These are phyloP conservation scores for Eragrostis curvula DNA, from an alignment of 176 grass and related monocot species.

Conservation along the genomic window DNA sequence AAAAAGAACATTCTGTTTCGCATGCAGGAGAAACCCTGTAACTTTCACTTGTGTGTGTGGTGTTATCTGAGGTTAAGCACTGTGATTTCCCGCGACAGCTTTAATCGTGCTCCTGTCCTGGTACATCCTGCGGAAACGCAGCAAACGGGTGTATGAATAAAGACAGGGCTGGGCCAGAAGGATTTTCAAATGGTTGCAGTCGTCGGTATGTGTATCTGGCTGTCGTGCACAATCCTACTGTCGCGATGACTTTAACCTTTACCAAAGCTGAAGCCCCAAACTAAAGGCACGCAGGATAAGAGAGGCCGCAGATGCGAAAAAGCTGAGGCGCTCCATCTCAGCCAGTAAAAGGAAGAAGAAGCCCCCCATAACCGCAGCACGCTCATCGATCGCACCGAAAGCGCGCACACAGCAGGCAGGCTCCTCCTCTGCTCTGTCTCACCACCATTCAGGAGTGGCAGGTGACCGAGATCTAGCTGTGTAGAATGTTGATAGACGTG, in stretches of 20 bases:
- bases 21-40: not conserved
- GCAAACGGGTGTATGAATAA: not conserved
- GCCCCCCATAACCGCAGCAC: not conserved
- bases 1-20: constrained; percentile 14
- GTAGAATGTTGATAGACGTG: not conserved
- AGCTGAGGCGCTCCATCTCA: not conserved
- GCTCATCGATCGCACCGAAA: not conserved
- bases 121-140: not conserved
- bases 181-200: constrained; percentile 36
- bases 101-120: constrained; percentile 1
- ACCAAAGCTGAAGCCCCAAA: constrained; percentile 36
- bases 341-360: constrained; percentile 11
- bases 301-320: constrained; percentile 7
- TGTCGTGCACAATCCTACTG: constrained; percentile 31
- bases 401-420: no score
- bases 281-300: no score
- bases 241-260: constrained; percentile 34
- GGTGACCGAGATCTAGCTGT: not conserved
- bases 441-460: not conserved
- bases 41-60: no score
- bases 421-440: no score
- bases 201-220: not conserved
- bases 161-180: not conserved
- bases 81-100: not conserved
- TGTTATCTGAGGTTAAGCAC: not conserved